Base-by-base conservation (phyloP, 108 stramenopile genomes). In the Conticribra guillardii region DNA sequence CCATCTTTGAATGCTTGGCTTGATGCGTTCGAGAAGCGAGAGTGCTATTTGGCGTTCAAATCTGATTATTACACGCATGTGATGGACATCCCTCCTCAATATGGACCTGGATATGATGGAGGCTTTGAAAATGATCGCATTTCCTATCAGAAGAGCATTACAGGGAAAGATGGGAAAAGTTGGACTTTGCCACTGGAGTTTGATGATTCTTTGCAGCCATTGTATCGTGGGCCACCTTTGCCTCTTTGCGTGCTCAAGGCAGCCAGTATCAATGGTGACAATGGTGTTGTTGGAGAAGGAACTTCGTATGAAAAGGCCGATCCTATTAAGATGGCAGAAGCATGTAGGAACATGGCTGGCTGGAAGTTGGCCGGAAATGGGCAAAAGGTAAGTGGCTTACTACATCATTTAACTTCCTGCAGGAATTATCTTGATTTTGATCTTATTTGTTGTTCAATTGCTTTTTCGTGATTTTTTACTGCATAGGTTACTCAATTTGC, bases 21-120 rank as follows among this genome's bases (percentile, higher is more conserved):
- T 67, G 94, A 97, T 70, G 96, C 97, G 23, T 94, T 97, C 63
- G 96, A 96, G 66, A 85, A 83, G 61, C 74, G 91, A 32, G 86
- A 90, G 62, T 63, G 78, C 32, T 97, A 93, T 72, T 65, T 95
- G 55, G 96, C 95, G 1, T 92, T 93, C 67, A 93, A 95, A 77
- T 83, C 76, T 41, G 91, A 92, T 63, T 90, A 79, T 63, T 92
- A 83, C 58, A 89, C 87, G 21, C 86, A 93, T 60, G 86, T 94
- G 27, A 89, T 76, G 74, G 91, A 93, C 57, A 85, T 85, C 34
- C 82, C 85, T 11, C 85, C 82, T 47, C 85, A 86, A 60, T 85
- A 85, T 31, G 85, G 85, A 1, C 85, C 85, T 33, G 82, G 82
- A 9, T 89, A 87, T 52, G 85, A 91, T 64, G 92, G 92, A 50